These are phyloP conservation scores for Acacia confusa DNA, from an alignment of 306 rosid species.

Conservation along the genomic window DNA sequence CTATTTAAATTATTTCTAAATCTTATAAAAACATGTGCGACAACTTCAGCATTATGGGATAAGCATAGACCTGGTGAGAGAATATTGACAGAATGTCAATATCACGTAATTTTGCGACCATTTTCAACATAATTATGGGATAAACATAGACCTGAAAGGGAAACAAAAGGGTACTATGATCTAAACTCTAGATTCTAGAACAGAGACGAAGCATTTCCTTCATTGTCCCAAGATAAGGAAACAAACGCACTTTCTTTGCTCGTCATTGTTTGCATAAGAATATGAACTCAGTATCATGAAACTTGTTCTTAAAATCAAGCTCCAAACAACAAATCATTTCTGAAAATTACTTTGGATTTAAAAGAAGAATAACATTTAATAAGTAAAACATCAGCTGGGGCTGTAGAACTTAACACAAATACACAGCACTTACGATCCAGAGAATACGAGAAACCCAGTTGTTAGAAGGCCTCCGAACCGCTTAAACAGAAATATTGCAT, in stretches of 20 bases:
- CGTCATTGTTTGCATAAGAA: background rate
- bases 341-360: background rate
- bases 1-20: too few relatives aligned
- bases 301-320: background rate
- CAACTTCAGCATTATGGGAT: too few relatives aligned
- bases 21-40: too few relatives aligned
- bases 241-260: background rate
- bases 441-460: constrained; percentile 79
- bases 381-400: background rate
- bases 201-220: background rate
- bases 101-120: too few relatives aligned
- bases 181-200: background rate
- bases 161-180: too few relatives aligned
- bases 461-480: constrained; percentile 95
- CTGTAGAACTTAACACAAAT: background rate
- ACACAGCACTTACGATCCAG: constrained; percentile 76
- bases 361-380: background rate
- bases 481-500: constrained; percentile 18
- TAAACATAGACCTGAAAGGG: too few relatives aligned
- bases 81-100: too few relatives aligned
- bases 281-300: background rate
- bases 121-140: too few relatives aligned
- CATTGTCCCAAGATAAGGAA: background rate
- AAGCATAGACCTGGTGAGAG: too few relatives aligned
- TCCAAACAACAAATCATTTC: background rate